Conservation (phyloP, 176 grass and related monocot genomes). For the Bolboschoenus planiculmis region DNA sequence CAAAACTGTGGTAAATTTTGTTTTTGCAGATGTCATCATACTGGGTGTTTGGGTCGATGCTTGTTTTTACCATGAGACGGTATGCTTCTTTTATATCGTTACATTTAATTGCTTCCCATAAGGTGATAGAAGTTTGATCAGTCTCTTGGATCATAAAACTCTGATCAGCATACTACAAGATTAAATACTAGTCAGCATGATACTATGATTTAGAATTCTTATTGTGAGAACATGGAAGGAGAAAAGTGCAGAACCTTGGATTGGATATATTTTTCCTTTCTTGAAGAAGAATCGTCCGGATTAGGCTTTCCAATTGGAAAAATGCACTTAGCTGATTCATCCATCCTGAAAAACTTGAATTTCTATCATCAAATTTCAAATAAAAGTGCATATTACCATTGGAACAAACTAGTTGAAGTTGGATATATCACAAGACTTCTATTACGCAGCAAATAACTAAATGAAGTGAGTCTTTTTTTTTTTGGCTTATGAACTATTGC, state of each 20-base stretch:
- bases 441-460: neutral
- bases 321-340: conserved; percentile 36
- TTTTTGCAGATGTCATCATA: conserved; percentile 21
- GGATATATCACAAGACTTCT: neutral
- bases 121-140: neutral
- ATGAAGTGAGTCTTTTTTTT: neutral
- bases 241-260: conserved; percentile 36
- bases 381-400: neutral
- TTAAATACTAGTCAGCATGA: neutral
- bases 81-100: conserved; percentile 81
- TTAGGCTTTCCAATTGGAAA: conserved; percentile 58
- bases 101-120: conserved; percentile 55
- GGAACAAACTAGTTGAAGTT: neutral
- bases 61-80: conserved; percentile 39
- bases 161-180: conserved; percentile 35
- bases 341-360: conserved; percentile 40
- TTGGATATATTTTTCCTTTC: conserved; percentile 97
- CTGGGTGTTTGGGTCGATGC: conserved; percentile 27
- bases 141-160: conserved; percentile 23
- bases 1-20: neutral
- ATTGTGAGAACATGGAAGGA: neutral
- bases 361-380: neutral
- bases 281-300: conserved; percentile 65
- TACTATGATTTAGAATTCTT: neutral
- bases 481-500: neutral